Evolutionary conservation across 2,329 filamentous ascomycete genomes (phyloP).

Genomic region (Trichoderma koningiopsis): DNA sequence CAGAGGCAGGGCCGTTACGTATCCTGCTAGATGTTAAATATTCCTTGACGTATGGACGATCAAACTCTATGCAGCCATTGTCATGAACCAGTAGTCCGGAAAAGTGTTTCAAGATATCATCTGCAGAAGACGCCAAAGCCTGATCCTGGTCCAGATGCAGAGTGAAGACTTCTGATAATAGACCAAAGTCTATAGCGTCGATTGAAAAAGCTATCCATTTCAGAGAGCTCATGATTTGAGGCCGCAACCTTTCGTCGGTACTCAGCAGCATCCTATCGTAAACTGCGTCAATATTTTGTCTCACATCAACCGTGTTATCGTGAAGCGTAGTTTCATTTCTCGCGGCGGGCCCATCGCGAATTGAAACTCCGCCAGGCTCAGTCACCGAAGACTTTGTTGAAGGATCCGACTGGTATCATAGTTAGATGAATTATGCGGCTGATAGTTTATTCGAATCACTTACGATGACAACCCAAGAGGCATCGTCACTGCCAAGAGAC

Average conservation of each 20-base stretch:
- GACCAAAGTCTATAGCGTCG: background rate
- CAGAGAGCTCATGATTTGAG: slow-evolving; percentile 3
- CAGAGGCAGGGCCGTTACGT: background rate
- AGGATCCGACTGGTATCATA: background rate
- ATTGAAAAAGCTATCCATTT: slow-evolving; percentile 16
- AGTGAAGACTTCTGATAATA: slow-evolving; percentile 18
- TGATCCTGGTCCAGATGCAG: background rate
- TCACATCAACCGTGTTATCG: background rate
- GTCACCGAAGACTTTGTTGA: background rate
- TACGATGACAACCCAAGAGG: background rate
- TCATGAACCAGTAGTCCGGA: background rate
- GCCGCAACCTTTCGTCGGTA: background rate
- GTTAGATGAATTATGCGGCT: background rate
- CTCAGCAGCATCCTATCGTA: slow-evolving; percentile 8
- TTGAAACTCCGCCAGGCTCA: background rate
- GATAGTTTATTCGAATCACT: background rate
- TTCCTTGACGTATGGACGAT: slow-evolving; percentile 20
- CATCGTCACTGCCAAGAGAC: background rate
- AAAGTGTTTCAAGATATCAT: slow-evolving; percentile 13
- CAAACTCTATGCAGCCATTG: background rate
- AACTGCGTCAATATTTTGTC: background rate
- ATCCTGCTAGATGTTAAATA: slow-evolving; percentile 20
- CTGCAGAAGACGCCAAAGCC: background rate
- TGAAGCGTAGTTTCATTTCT: background rate
- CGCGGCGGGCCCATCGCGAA: background rate